Evolutionary conservation across 164 flowering plant species (phyloP).

Genomic region (Chimonanthus praecox): DNA sequence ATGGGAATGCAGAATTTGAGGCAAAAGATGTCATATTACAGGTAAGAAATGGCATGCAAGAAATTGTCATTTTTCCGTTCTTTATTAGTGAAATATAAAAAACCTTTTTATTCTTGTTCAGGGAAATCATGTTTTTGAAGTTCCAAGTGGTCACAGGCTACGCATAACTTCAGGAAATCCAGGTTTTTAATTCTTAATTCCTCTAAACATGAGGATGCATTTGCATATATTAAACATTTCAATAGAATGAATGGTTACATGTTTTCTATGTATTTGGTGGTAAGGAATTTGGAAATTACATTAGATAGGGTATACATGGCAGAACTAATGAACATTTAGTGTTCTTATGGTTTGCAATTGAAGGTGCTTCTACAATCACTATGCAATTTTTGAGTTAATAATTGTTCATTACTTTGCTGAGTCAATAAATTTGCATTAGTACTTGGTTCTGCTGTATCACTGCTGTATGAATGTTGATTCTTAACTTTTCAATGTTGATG

Average conservation of each 20-base stretch:
- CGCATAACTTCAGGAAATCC: constrained; percentile 49
- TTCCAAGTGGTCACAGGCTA: constrained; percentile 83
- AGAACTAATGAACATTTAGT: no score
- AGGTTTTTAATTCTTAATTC: constrained; percentile 37
- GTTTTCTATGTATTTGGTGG: neutral
- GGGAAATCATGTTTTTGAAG: constrained; percentile 90
- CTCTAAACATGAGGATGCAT: neutral
- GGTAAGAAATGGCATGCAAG: constrained; percentile 28
- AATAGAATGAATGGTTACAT: neutral
- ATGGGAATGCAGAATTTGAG: constrained; percentile 99
- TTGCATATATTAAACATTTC: neutral
- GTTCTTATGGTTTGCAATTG: no score
- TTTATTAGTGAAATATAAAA: neutral
- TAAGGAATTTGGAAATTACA: neutral
- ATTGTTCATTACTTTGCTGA: neutral
- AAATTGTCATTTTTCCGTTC: neutral
- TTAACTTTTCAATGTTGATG: no score
- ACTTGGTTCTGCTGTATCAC: neutral
- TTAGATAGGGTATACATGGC: neutral
- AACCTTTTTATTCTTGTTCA: constrained; percentile 18
- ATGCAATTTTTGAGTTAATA: neutral
- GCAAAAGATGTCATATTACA: constrained; percentile 65
- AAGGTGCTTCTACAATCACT: no score
- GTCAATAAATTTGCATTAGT: neutral
- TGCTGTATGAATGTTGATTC: neutral